These are phyloP conservation scores for Saturnispora gosingensis DNA, from an alignment of 805 yeast genomes.

Conservation along the genomic window DNA sequence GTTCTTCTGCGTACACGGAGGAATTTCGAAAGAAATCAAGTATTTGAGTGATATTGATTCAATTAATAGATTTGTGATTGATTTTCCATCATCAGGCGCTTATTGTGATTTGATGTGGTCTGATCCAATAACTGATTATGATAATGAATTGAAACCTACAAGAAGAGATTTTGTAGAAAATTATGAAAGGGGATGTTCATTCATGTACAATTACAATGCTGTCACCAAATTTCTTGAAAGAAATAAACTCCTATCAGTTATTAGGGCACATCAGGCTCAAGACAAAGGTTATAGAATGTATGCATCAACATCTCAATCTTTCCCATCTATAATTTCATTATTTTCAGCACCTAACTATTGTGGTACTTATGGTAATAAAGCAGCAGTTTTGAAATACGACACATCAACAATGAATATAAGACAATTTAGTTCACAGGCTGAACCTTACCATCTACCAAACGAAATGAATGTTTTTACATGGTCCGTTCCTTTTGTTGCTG, in stretches of 20 bases:
- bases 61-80: conserved; percentile 78
- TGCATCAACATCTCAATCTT: conserved; percentile 76
- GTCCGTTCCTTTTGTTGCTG: conserved; percentile 97
- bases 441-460: conserved; percentile 95
- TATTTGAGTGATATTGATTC: conserved; percentile 57
- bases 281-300: conserved; percentile 97
- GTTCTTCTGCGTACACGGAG: conserved; percentile 95
- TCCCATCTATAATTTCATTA: conserved; percentile 83
- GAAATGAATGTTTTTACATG: conserved; percentile 96
- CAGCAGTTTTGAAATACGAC: conserved; percentile 88
- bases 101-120: conserved; percentile 97
- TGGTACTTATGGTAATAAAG: conserved; percentile 88
- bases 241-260: conserved; percentile 72
- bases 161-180: conserved; percentile 47
- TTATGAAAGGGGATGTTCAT: conserved; percentile 83
- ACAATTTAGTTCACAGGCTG: conserved; percentile 87
- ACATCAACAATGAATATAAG: conserved; percentile 89
- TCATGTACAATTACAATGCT: conserved; percentile 77
- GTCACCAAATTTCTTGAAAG: conserved; percentile 68
- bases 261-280: conserved; percentile 96
- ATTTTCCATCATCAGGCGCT: conserved; percentile 78
- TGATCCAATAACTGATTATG: conserved; percentile 88
- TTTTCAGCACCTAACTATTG: conserved; percentile 94
- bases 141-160: conserved; percentile 29
- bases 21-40: conserved; percentile 77